Percentiles rank a stretch among this genome's conserved stretches.
These are phyloP conservation scores for Rhizopogon roseolus DNA, from an alignment of 768 basidiomycete species.

Conservation along the genomic window DNA sequence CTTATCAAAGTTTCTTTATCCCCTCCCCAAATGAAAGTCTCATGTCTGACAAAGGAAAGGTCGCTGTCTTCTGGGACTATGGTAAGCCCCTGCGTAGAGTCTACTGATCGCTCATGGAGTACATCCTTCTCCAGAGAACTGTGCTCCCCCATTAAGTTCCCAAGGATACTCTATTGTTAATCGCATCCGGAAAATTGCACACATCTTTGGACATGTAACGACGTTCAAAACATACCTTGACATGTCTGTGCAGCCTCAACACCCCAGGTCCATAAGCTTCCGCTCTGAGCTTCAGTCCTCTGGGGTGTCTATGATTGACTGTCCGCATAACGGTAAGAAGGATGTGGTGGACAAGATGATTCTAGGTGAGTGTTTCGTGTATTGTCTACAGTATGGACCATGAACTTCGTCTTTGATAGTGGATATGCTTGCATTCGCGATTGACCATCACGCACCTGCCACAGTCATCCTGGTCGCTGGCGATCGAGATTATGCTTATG, in stretches of 20 bases:
- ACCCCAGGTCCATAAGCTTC: slow-evolving; percentile 25
- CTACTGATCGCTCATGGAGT: neutral
- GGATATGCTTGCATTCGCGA: slow-evolving; percentile 62
- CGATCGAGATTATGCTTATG: slow-evolving; percentile 64
- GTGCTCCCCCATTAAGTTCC: slow-evolving; percentile 25
- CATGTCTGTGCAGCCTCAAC: slow-evolving; percentile 33
- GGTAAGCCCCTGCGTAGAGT: slow-evolving; percentile 13
- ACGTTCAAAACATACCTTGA: slow-evolving; percentile 54
- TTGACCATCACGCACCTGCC: slow-evolving; percentile 49
- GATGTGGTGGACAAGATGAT: slow-evolving; percentile 45
- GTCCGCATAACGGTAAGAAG: slow-evolving; percentile 28
- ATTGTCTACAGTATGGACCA: neutral
- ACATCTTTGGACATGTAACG: slow-evolving; percentile 41
- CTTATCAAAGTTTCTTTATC: no score
- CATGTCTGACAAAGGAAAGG: no score
- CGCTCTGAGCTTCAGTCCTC: slow-evolving; percentile 42
- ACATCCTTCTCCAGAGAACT: slow-evolving; percentile 21
- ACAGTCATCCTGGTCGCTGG: slow-evolving; percentile 63
- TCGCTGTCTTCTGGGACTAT: slow-evolving; percentile 39
- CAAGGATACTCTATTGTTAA: slow-evolving; percentile 35
- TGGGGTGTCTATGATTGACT: slow-evolving; percentile 37
- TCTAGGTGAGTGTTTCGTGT: slow-evolving; percentile 28
- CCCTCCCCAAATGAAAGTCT: no score
- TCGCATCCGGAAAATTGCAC: slow-evolving; percentile 39
- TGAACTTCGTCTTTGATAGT: slow-evolving; percentile 33